phyloP scores from a whole-genome alignment of 208 protist genomes.

The Angomonas desouzai region DNA sequence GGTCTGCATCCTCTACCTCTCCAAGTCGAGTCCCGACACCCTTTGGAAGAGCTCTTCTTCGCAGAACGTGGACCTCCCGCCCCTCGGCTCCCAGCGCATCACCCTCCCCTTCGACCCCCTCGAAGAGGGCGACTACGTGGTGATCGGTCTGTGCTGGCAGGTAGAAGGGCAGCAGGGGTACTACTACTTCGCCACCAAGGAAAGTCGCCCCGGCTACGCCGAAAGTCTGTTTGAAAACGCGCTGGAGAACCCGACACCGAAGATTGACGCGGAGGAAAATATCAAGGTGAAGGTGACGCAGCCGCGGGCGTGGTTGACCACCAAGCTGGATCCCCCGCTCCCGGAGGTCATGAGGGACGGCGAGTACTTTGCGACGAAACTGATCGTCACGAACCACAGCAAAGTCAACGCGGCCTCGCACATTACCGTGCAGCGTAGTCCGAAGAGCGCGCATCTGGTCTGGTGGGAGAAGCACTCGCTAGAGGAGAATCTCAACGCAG shows the following conservation, averaged over 20 bases:
- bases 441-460: conserved; percentile 55
- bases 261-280: conserved; percentile 57
- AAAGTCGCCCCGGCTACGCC: conserved; percentile 31
- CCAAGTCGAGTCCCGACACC: conserved; percentile 35
- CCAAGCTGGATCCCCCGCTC: conserved; percentile 48
- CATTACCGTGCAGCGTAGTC: conserved; percentile 70
- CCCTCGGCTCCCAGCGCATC: conserved; percentile 30
- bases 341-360: conserved; percentile 67
- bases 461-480: conserved; percentile 54
- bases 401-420: conserved; percentile 41
- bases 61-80: conserved; percentile 38
- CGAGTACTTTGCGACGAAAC: conserved; percentile 64
- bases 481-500: conserved; percentile 36
- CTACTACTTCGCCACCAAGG: conserved; percentile 77
- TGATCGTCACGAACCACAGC: conserved; percentile 62
- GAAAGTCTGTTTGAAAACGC: conserved; percentile 71
- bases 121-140: conserved; percentile 58
- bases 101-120: conserved; percentile 52
- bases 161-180: conserved; percentile 61
- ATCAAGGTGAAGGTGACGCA: conserved; percentile 56
- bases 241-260: conserved; percentile 55
- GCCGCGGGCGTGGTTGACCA: conserved; percentile 55
- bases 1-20: conserved; percentile 63
- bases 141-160: conserved; percentile 72
- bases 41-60: conserved; percentile 69